phyloP scores from a whole-genome alignment of 2,329 filamentous ascomycete genomes.

The Verticillium tricorpus region DNA sequence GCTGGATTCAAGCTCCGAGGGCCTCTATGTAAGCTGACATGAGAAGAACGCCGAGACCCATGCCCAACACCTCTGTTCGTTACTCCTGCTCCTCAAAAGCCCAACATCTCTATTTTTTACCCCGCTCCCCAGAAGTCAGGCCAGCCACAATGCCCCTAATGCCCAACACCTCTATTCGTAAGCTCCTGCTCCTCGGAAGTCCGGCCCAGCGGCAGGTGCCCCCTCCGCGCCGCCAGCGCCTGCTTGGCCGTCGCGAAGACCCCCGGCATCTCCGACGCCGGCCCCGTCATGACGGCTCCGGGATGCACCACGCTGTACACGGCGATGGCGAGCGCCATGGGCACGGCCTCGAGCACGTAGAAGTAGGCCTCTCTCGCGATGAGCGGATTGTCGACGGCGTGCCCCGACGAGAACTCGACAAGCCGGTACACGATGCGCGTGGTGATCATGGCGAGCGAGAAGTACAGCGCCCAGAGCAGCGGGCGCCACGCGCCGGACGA shows the following conservation, averaged over 20 bases:
- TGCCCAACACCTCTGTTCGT: too few species aligned
- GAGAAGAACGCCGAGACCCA: too few species aligned
- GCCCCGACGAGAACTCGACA: constrained; percentile 38
- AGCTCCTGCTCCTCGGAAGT: constrained; percentile 4
- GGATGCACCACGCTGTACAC: constrained; percentile 27
- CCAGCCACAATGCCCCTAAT: too few species aligned
- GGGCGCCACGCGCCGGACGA: constrained; percentile 13
- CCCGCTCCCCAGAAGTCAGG: too few species aligned
- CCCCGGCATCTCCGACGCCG: constrained; percentile 8
- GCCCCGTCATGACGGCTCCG: constrained; percentile 9
- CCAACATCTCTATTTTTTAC: too few species aligned
- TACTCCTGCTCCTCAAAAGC: too few species aligned
- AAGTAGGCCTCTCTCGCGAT: constrained; percentile 37
- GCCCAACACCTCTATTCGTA: neutral
- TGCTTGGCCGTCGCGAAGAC: neutral
- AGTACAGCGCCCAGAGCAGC: constrained; percentile 26
- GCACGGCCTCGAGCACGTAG: constrained; percentile 37
- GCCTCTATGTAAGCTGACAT: too few species aligned
- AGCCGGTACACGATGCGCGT: constrained; percentile 50
- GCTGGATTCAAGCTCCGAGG: too few species aligned
- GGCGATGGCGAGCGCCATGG: constrained; percentile 37
- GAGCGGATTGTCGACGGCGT: constrained; percentile 24
- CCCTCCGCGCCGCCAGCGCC: neutral
- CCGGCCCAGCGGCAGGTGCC: neutral
- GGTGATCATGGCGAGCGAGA: constrained; percentile 27